These are phyloP conservation scores for Fusarium annulatum DNA, from an alignment of 2,329 filamentous ascomycete species.

Conservation along the genomic window DNA sequence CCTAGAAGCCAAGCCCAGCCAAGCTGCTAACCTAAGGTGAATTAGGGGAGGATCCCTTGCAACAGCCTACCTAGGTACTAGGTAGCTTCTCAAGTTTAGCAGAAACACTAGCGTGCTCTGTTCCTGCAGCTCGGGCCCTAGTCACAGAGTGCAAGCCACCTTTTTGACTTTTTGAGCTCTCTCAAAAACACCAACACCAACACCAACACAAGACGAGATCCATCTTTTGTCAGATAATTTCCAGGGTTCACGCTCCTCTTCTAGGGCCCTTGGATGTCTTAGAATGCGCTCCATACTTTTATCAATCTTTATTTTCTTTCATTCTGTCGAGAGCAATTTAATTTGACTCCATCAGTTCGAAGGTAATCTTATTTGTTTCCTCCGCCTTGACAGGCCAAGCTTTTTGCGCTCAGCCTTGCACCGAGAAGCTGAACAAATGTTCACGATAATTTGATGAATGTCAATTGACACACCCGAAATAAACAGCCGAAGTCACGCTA, in stretches of 20 bases:
- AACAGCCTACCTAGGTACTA: neutral
- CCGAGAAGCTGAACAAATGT: neutral
- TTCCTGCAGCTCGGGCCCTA: slow-evolving; percentile 44
- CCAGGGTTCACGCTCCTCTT: slow-evolving; percentile 16
- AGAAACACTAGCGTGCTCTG: slow-evolving; percentile 50
- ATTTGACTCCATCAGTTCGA: slow-evolving; percentile 1
- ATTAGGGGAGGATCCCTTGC: slow-evolving; percentile 8
- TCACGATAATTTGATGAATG: neutral
- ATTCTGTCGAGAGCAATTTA: slow-evolving; percentile 2
- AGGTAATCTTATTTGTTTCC: slow-evolving; percentile 6
- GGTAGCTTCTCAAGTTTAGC: slow-evolving; percentile 32
- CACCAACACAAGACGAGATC: slow-evolving; percentile 7
- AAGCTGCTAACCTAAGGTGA: neutral
- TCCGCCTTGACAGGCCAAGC: slow-evolving; percentile 4
- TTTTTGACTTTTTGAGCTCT: slow-evolving; percentile 2
- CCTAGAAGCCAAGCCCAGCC: slow-evolving; percentile 8
- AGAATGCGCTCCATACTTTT: neutral
- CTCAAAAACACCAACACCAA: neutral
- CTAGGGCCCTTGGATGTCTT: neutral
- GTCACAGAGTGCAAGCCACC: slow-evolving; percentile 26
- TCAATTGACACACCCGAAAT: neutral
- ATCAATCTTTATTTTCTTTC: neutral
- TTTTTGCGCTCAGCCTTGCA: slow-evolving; percentile 2
- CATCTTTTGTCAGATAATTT: slow-evolving; percentile 3
- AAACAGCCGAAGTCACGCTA: neutral